Evolutionary conservation across 192 early-diverging fungal genomes (phyloP).

Genomic region (Entomortierella beljakovae): DNA sequence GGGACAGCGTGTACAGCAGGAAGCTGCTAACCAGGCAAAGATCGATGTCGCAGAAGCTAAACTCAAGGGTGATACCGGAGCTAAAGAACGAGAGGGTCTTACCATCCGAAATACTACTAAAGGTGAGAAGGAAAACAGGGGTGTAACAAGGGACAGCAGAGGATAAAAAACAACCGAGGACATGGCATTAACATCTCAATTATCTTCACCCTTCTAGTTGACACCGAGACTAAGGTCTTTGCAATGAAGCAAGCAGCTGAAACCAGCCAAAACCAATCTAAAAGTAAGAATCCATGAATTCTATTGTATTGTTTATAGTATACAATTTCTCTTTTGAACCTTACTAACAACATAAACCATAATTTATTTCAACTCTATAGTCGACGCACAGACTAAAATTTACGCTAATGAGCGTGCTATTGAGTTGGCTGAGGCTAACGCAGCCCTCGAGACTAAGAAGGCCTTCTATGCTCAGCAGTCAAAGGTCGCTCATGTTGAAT

Average conservation of each 20-base stretch:
- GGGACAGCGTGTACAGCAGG: not conserved
- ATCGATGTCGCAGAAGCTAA: not conserved
- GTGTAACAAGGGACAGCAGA: no score
- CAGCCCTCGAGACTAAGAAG: not conserved
- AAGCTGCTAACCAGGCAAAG: not conserved
- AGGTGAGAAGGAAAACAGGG: not conserved
- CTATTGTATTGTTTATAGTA: no score
- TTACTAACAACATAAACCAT: no score
- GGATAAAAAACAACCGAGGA: no score
- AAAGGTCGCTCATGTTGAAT: not conserved
- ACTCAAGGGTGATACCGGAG: not conserved
- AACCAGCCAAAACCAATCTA: not conserved
- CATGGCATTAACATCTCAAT: not conserved
- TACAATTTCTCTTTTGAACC: no score
- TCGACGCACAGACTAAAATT: not conserved
- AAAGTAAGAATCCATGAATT: not conserved
- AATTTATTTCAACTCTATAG: not conserved
- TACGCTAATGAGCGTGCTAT: not conserved
- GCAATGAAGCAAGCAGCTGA: not conserved
- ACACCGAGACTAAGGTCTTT: not conserved
- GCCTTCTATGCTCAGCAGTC: not conserved
- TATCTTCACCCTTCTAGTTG: not conserved
- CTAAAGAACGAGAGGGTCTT: not conserved
- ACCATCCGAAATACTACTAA: not conserved
- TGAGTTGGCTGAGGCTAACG: not conserved